phyloP scores from a whole-genome alignment of 345 rosid genomes.

The Brassica nigra region DNA sequence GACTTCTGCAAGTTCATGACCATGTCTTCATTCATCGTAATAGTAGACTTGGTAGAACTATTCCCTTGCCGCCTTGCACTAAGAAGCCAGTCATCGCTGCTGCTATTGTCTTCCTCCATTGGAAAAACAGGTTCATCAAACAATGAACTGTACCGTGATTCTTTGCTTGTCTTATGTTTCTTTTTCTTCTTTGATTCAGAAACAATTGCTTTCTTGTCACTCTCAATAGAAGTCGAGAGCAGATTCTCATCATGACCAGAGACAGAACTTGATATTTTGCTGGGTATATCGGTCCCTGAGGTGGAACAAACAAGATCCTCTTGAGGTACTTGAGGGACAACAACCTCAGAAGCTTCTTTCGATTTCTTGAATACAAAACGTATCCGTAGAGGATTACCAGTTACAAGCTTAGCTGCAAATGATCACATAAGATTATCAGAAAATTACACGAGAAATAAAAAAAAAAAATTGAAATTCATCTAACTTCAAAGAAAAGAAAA shows the following conservation, averaged over 20 bases:
- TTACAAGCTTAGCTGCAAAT: conserved; percentile 4
- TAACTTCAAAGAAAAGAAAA: background rate
- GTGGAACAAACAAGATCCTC: conserved; percentile 42
- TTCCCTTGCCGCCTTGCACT: conserved; percentile 10
- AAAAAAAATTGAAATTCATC: background rate
- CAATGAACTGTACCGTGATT: conserved; percentile 36
- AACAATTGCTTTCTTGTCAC: background rate
- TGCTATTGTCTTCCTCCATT: conserved; percentile 14
- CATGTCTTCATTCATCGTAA: background rate
- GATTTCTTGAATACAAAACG: conserved; percentile 47
- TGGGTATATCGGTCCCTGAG: conserved; percentile 25
- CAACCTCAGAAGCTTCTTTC: conserved; percentile 17
- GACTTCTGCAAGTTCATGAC: background rate
- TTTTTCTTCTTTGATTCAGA: conserved; percentile 7
- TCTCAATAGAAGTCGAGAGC: background rate
- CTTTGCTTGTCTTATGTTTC: conserved; percentile 19
- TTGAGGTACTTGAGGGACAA: background rate
- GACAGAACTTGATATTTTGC: background rate
- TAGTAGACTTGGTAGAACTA: background rate
- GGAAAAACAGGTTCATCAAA: conserved; percentile 48
- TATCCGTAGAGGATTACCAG: conserved; percentile 59
- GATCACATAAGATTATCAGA: background rate
- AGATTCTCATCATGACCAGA: background rate
- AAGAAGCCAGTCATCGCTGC: conserved; percentile 64
- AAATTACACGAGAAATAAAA: background rate